phyloP scores from a whole-genome alignment of 2,329 filamentous ascomycete species.

The Gnomoniopsis sp. region DNA sequence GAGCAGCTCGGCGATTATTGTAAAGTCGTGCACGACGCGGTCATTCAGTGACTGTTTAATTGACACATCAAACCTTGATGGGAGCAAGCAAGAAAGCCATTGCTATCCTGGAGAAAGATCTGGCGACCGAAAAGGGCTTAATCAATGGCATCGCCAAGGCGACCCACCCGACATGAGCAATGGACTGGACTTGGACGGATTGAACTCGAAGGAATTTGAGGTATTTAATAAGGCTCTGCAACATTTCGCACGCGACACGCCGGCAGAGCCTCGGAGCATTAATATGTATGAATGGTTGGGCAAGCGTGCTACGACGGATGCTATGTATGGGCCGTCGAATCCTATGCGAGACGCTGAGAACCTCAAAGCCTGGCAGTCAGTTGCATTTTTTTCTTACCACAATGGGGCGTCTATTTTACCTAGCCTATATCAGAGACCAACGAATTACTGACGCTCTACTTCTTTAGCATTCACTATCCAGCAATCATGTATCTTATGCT shows the following conservation, averaged over 20 bases:
- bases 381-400: neutral
- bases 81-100: slow-evolving; percentile 13
- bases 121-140: slow-evolving; percentile 17
- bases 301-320: slow-evolving; percentile 19
- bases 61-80: slow-evolving; percentile 16
- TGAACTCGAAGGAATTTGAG: slow-evolving; percentile 7
- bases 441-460: neutral
- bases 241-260: neutral
- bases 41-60: no score
- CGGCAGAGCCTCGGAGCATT: neutral
- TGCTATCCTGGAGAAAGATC: slow-evolving; percentile 14
- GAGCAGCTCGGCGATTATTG: no score
- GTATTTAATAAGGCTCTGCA: slow-evolving; percentile 6
- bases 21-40: no score
- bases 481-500: slow-evolving; percentile 20
- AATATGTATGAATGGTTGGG: slow-evolving; percentile 16
- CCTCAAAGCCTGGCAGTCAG: slow-evolving; percentile 15
- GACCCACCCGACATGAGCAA: slow-evolving; percentile 14
- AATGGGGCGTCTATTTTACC: no score
- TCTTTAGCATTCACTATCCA: slow-evolving; percentile 14
- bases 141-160: slow-evolving; percentile 18
- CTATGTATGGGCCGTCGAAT: slow-evolving; percentile 19
- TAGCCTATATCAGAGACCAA: neutral
- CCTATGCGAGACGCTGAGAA: slow-evolving; percentile 15
- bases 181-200: slow-evolving; percentile 5